Base-by-base conservation (phyloP, 2,329 filamentous ascomycete genomes). In the Alternaria panax region DNA sequence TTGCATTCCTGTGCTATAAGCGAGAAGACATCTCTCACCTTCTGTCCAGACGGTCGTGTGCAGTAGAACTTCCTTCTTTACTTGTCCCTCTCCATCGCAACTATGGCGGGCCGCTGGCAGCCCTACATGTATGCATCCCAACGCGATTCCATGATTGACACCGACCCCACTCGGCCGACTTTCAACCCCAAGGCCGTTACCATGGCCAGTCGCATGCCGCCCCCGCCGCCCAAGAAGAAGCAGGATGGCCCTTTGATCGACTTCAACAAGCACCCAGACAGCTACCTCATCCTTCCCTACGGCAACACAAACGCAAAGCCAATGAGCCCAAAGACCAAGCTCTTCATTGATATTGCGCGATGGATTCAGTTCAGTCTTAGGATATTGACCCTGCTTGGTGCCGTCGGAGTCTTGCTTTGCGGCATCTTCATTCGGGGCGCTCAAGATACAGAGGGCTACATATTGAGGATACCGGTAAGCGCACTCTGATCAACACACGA, bases 151-250 rank as follows among this genome's bases (percentile, higher is more conserved):
- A 85, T 79, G 76, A 84, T 78, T 75, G 51, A 80, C 76, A 67
- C 82, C 85, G 80, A 75, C 80, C 57, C 57, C 24, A 50, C 51
- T 16, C 75, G 74, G 77, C 76, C 81, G 71, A 72, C 80, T n/a
- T 96, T 96, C 79, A 93, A 97, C 71, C 93, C 94, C 48, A 96
- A 93, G 78, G 90, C 91, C 60, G 86, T 93, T 48, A 93, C 92
- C 22, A 86, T 92, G 74, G 90, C 92, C 63, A 94, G 91, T 79
- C 91, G 87, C 82, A 82, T 87, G 72, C 85, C 87, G 12, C 86
- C 87, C 54, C 82, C 86, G 18, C 75, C 78, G 40, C 82, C 80
- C 25, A 88, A 85, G 71, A 84, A 86, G 41, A 90, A 90, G 83
- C 85, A 84, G 43, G 84, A 91, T 53, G 93, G 92, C 0, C 93